phyloP scores from a whole-genome alignment of 2,329 filamentous ascomycete genomes.

The Fusarium armeniacum region DNA sequence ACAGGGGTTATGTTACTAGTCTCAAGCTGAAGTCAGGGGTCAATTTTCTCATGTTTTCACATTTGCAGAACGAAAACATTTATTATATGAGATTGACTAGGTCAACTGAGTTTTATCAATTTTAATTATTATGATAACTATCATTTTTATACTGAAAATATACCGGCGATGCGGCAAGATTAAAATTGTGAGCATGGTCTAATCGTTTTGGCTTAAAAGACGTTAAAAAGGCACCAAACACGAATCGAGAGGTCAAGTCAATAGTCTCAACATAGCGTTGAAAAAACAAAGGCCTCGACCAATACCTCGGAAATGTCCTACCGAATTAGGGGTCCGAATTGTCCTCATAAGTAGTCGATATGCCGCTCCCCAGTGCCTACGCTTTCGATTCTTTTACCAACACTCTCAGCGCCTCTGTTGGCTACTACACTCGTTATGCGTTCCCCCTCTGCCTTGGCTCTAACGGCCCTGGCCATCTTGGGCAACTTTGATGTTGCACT shows the following conservation, averaged over 20 bases:
- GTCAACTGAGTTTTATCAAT: no score
- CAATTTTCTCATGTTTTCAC: neutral
- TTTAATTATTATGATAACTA: neutral
- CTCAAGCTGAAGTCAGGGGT: neutral
- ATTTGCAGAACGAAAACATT: neutral
- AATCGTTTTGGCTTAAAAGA: neutral
- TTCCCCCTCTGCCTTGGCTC: neutral
- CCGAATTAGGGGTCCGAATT: neutral
- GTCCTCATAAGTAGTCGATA: neutral
- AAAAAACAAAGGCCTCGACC: neutral
- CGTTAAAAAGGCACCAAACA: neutral
- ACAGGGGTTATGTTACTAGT: neutral
- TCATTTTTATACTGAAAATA: neutral
- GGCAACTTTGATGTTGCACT: neutral
- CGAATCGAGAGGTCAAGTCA: neutral
- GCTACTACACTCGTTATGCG: conserved; percentile 22
- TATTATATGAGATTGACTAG: no score
- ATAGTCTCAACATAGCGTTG: neutral
- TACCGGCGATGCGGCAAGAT: neutral
- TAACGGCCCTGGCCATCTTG: conserved; percentile 3
- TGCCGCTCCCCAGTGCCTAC: neutral
- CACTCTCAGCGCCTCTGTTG: neutral
- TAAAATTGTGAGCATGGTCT: neutral
- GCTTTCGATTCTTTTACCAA: neutral
- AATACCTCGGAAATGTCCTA: neutral